Evolutionary conservation across 768 basidiomycete species (phyloP).

Genomic region (Atractiella rhizophila): DNA sequence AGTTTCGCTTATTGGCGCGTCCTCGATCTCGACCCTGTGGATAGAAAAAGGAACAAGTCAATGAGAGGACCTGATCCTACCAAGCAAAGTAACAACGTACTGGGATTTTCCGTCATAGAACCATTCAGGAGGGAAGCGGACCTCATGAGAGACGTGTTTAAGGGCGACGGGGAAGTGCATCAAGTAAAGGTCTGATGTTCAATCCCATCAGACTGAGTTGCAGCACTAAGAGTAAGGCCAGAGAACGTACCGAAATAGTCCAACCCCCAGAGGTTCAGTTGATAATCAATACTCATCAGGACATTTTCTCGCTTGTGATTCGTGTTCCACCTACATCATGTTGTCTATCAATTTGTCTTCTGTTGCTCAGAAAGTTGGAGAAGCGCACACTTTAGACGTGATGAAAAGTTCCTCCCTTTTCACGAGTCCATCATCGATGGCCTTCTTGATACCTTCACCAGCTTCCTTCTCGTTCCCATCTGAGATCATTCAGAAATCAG

Average conservation of each 20-base stretch:
- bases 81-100: no score
- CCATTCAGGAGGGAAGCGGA: constrained; percentile 56
- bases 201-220: neutral
- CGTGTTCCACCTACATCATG: constrained; percentile 64
- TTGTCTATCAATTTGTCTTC: no score
- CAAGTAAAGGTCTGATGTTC: constrained; percentile 8
- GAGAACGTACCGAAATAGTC: constrained; percentile 28
- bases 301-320: constrained; percentile 55
- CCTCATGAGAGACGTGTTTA: constrained; percentile 45
- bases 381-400: constrained; percentile 40
- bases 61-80: no score
- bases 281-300: constrained; percentile 32
- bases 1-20: constrained; percentile 51
- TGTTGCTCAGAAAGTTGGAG: constrained; percentile 1
- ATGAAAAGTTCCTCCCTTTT: constrained; percentile 73
- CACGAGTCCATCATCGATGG: constrained; percentile 55
- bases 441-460: constrained; percentile 48
- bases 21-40: constrained; percentile 23
- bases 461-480: constrained; percentile 70
- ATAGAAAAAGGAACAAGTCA: constrained; percentile 20
- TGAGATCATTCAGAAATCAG: neutral
- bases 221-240: neutral
- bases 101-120: constrained; percentile 41
- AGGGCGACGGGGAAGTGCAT: constrained; percentile 70
- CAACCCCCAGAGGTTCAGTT: constrained; percentile 56